Evolutionary conservation across 768 basidiomycete genomes (phyloP), one percentile per base, ranked within the genome.

Genomic region (Hemileccinum impolitum): DNA sequence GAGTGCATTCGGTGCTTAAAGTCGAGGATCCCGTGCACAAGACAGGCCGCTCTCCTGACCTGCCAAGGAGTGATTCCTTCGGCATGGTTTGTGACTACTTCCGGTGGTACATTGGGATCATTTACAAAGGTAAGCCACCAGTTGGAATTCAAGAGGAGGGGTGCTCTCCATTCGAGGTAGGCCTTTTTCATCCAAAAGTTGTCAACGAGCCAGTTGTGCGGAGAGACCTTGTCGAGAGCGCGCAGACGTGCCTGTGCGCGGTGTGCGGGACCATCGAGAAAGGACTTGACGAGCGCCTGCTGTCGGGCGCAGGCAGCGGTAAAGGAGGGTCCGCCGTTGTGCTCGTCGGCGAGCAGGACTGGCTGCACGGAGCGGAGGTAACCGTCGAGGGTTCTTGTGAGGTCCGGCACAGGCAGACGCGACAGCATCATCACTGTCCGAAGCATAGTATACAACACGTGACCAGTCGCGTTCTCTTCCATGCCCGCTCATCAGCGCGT

Each of bases 91-190:
- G 48, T 55, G 28, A 67, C 47, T 6, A 71, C 65, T 2, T 59
- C 40, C 7, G 62, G 67, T 8, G 85, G 92, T 37, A 89, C 75
- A 17, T 60, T 71, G 3, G 75, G 61, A 67, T 96, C 93, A 52
- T 94, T 84, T 37, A 76, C 72, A 63, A 94, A 88, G 3, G 90
- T 75, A 19, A 96, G 73, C 94, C 94, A 97, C 94, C 94, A 97
- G 62, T 96, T 97, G 3, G 93, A 94, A 65, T 97, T 87, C 56
- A 98, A 70, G 47, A 89, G 74, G 11, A 98, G 72, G 0, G 94
- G 93, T 0, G 81, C 80, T 28, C 94, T 79, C 84, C 85, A 91
- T 68, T 90, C 86, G 42, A 88, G 82, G 66, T 98, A 98, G 1
- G 90, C 83, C 58, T 87, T 86, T 58, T 86, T 82, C 50, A 82